These are phyloP conservation scores for Cutaneotrichosporon dermatis DNA, from an alignment of 1,284 basidiomycete genomes.

Conservation along the genomic window DNA sequence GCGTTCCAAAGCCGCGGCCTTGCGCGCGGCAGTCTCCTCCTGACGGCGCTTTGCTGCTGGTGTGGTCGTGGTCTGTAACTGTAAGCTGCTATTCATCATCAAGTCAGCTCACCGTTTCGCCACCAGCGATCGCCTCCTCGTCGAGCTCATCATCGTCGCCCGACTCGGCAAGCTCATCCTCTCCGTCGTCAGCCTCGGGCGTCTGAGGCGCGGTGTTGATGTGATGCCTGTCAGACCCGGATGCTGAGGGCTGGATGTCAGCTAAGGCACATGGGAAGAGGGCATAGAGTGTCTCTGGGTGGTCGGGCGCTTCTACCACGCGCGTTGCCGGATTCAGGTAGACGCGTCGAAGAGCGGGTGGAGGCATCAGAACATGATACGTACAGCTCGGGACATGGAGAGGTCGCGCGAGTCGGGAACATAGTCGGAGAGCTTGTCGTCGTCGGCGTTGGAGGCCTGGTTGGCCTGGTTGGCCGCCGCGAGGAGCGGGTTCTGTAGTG, in stretches of 20 bases:
- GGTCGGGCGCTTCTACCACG: neutral
- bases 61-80: conserved; percentile 16
- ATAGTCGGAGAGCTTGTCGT: conserved; percentile 48
- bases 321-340: neutral
- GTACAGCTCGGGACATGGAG: conserved; percentile 44
- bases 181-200: conserved; percentile 27
- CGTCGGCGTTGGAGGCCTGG: conserved; percentile 24
- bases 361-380: conserved; percentile 11
- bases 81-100: neutral
- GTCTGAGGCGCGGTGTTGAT: conserved; percentile 40
- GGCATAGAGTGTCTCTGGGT: neutral
- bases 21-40: conserved; percentile 31
- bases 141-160: conserved; percentile 36
- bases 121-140: conserved; percentile 19
- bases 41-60: conserved; percentile 34
- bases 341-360: neutral
- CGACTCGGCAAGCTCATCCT: conserved; percentile 32
- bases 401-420: conserved; percentile 44
- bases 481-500: conserved; percentile 40
- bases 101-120: conserved; percentile 5
- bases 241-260: conserved; percentile 33
- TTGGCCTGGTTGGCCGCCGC: conserved; percentile 39
- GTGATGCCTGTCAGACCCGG: conserved; percentile 38
- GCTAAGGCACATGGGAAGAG: neutral
- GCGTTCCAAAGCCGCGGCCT: conserved; percentile 39